Evolutionary conservation across 2,329 filamentous ascomycete genomes (phyloP).

Genomic region (Trichophaea hybrida): DNA sequence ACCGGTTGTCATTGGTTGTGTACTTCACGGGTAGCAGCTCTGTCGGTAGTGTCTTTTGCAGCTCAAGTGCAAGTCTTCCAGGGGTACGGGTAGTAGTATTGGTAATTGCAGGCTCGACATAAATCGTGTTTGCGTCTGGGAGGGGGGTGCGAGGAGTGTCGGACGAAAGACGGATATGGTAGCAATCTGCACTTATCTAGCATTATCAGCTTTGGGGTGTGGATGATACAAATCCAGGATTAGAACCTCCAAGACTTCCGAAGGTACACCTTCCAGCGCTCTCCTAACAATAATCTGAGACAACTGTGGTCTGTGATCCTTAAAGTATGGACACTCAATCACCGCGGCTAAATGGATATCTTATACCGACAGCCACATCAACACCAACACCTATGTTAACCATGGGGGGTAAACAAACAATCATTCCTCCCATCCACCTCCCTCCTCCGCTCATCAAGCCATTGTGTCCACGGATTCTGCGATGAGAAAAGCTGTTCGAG

Average conservation of each 20-base stretch:
- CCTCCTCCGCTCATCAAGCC: conserved; percentile 16
- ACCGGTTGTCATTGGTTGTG: conserved; percentile 11
- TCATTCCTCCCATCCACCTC: conserved; percentile 18
- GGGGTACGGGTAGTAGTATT: conserved; percentile 17
- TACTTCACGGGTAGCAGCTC: conserved; percentile 20
- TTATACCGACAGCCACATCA: neutral
- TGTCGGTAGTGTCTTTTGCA: conserved; percentile 13
- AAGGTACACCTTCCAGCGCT: conserved; percentile 10
- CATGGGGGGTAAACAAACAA: conserved; percentile 8
- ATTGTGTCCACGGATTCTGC: conserved; percentile 10
- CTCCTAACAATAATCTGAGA: conserved; percentile 18
- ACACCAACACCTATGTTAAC: neutral
- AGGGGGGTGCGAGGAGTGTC: neutral
- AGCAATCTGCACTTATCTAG: conserved; percentile 20
- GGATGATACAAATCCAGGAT: neutral
- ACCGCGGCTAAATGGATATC: conserved; percentile 24
- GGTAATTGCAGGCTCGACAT: conserved; percentile 8
- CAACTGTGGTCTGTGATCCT: conserved; percentile 11
- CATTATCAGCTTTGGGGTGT: neutral
- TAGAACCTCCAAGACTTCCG: conserved; percentile 14
- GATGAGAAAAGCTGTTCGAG: conserved; percentile 19
- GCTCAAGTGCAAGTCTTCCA: conserved; percentile 16
- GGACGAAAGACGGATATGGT: conserved; percentile 17
- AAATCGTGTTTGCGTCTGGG: conserved; percentile 15
- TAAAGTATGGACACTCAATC: conserved; percentile 18